Conservation (phyloP, 352 stramenopile species). For the Globisporangium orthogonon region DNA sequence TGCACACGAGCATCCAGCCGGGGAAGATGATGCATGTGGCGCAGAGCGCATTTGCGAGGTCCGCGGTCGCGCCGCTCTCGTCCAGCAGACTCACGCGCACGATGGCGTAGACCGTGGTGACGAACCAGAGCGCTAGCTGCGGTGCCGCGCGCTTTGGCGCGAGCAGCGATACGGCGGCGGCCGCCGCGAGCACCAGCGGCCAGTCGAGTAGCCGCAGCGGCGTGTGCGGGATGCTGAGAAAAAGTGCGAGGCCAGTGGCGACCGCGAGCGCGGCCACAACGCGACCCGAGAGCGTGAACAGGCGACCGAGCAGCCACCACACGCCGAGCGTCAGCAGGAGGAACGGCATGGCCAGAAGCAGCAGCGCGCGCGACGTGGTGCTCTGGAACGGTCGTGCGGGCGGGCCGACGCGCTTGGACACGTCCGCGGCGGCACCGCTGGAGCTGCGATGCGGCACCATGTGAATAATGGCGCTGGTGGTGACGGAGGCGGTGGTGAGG, state of each 20-base stretch:
- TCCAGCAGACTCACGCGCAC: constrained; percentile 29
- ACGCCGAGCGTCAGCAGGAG: constrained; percentile 37
- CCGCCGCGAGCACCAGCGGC: constrained; percentile 46
- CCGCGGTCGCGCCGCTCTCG: constrained; percentile 24
- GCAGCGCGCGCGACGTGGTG: constrained; percentile 7
- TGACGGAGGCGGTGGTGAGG: no score
- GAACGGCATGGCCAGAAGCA: constrained; percentile 41
- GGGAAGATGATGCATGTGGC: constrained; percentile 41
- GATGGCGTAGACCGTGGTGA: constrained; percentile 42
- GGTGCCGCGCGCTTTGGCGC: constrained; percentile 3
- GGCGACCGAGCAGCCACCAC: constrained; percentile 42
- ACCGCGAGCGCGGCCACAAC: constrained; percentile 22
- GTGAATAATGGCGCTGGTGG: not conserved
- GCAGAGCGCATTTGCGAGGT: constrained; percentile 28
- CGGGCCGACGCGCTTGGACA: not conserved
- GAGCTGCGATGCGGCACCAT: not conserved
- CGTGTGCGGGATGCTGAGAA: constrained; percentile 43
- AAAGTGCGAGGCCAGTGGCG: constrained; percentile 36
- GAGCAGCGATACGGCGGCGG: constrained; percentile 11
- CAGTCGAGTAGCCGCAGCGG: constrained; percentile 43
- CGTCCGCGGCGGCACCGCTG: not conserved
- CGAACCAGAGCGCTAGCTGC: constrained; percentile 23
- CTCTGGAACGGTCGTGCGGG: constrained; percentile 10
- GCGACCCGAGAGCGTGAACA: constrained; percentile 39
- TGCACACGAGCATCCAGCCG: constrained; percentile 42